These are phyloP conservation scores for Cicer judaicum DNA, from an alignment of 306 rosid species.

Conservation along the genomic window DNA sequence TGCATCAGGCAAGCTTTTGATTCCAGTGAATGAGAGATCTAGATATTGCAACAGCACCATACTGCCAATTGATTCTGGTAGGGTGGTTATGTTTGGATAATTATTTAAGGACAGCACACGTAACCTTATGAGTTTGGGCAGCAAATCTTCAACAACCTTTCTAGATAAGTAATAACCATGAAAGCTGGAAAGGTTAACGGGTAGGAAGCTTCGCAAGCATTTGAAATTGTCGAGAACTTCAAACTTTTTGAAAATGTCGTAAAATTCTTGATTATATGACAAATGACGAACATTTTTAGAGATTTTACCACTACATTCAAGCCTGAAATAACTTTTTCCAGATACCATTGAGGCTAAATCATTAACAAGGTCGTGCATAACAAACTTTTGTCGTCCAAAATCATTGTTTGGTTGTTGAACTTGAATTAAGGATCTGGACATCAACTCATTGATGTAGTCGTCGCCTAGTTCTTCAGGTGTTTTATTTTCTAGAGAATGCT, in stretches of 20 bases:
- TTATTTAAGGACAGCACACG: background rate
- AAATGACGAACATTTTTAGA: constrained; percentile 34
- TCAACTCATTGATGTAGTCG: constrained; percentile 39
- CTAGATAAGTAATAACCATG: too few species aligned
- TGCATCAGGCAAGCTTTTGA: constrained; percentile 9
- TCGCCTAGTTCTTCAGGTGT: constrained; percentile 31
- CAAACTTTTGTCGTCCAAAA: background rate
- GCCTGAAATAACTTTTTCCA: constrained; percentile 7
- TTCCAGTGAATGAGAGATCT: background rate
- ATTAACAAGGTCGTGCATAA: constrained; percentile 19
- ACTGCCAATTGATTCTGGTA: constrained; percentile 8
- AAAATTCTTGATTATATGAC: background rate
- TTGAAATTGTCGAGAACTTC: background rate
- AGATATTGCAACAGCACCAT: constrained; percentile 15
- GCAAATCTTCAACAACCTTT: background rate
- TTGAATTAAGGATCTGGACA: background rate
- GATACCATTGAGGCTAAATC: constrained; percentile 2
- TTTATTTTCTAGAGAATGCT: background rate
- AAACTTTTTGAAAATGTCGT: constrained; percentile 15
- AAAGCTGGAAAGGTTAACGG: accelerated
- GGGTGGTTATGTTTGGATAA: background rate
- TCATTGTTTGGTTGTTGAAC: background rate
- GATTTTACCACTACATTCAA: background rate
- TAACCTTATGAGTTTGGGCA: background rate
- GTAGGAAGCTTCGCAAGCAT: constrained; percentile 11